Conservation (phyloP, 2,329 filamentous ascomycete genomes). For the Fusarium coicis region DNA sequence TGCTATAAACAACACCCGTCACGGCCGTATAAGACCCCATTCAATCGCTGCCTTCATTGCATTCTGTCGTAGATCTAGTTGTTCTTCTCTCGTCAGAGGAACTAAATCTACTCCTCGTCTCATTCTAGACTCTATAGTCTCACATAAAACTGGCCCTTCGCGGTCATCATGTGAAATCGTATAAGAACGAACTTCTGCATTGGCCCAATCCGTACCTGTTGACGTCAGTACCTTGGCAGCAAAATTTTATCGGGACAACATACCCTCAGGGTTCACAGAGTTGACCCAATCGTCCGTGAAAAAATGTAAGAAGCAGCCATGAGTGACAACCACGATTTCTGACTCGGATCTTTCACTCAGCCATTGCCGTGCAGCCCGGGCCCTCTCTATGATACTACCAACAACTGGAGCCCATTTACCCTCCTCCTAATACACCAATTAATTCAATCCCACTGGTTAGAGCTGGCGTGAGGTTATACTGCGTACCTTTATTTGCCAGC, state of each 20-base stretch:
- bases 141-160: background rate
- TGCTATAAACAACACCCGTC: rapidly evolving
- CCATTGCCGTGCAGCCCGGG: background rate
- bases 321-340: constrained; percentile 1
- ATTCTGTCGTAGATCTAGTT: background rate
- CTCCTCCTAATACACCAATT: background rate
- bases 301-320: constrained; percentile 3
- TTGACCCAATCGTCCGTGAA: background rate
- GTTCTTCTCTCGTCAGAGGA: background rate
- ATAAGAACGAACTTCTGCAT: background rate
- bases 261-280: background rate
- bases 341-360: background rate
- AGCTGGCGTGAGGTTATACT: rapidly evolving
- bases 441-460: too few relatives aligned
- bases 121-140: background rate
- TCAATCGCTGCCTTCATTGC: background rate
- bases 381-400: background rate
- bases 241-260: too few relatives aligned
- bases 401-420: background rate
- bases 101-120: background rate
- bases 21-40: background rate
- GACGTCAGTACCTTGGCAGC: rapidly evolving
- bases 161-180: rapidly evolving
- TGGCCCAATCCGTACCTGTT: background rate
- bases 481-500: background rate